Conservation (phyloP, 176 grass and related monocot genomes). For the Musa troglodytarum region DNA sequence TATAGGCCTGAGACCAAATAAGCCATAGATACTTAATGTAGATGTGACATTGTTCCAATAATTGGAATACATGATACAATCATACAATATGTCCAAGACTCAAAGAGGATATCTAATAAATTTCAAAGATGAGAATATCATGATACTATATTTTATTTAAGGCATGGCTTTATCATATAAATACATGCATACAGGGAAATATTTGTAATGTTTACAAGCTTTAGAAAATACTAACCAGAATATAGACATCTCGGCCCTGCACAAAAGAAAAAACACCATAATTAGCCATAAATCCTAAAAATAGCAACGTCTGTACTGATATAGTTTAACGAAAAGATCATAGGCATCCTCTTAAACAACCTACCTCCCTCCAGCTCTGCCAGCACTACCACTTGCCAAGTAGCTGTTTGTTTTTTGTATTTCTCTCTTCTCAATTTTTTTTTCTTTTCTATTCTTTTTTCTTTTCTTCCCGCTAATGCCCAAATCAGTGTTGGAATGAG, state of each 20-base stretch:
- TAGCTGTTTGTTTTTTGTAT: no score
- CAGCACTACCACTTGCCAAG: no score
- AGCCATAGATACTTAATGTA: neutral
- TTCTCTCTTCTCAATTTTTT: no score
- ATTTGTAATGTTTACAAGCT: neutral
- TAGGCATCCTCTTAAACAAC: no score
- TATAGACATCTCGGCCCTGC: constrained; percentile 88
- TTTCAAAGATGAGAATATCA: neutral
- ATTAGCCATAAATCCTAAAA: neutral
- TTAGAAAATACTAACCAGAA: constrained; percentile 47
- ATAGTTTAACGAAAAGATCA: neutral
- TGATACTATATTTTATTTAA: no score
- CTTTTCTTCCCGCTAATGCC: no score
- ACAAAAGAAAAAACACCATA: constrained; percentile 2
- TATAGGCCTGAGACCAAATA: neutral
- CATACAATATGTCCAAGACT: neutral
- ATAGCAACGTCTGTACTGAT: neutral
- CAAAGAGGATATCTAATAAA: neutral
- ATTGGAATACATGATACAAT: no score
- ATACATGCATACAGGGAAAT: neutral
- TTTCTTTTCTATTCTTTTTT: no score
- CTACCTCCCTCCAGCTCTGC: no score
- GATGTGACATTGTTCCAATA: no score
- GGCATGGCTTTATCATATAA: neutral
- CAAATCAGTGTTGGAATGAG: neutral